A percentile compares a stretch with the other conserved stretches of the same genome.
These are phyloP conservation scores for Tanacetum coccineum DNA, from an alignment of 129 eudicot species.

Conservation along the genomic window DNA sequence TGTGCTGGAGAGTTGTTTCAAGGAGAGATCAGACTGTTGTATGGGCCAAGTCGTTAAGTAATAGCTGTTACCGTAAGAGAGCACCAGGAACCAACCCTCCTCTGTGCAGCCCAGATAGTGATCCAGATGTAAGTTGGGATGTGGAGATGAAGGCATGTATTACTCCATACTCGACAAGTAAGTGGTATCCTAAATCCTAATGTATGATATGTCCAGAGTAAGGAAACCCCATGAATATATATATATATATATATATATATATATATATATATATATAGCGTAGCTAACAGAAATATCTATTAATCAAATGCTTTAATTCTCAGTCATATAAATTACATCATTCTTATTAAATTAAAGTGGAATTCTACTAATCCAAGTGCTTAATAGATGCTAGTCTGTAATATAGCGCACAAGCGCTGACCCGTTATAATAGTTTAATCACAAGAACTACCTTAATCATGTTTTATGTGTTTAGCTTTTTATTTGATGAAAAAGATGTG, in stretches of 20 bases:
- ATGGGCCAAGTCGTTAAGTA: conserved; percentile 83
- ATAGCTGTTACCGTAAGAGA: conserved; percentile 74
- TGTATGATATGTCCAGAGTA: background rate
- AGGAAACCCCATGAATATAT: background rate
- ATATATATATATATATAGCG: no score
- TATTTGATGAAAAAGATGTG: background rate
- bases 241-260: no score
- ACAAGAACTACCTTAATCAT: background rate
- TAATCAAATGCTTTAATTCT: background rate
- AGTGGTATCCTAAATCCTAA: conserved; percentile 16
- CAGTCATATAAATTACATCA: background rate
- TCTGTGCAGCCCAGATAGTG: conserved; percentile 55
- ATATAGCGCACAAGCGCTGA: background rate
- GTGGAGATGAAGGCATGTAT: conserved; percentile 84
- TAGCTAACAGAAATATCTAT: background rate
- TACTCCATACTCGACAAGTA: conserved; percentile 68
- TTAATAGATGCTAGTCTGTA: background rate
- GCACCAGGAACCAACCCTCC: conserved; percentile 55
- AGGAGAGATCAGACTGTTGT: conserved; percentile 85
- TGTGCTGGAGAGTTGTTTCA: conserved; percentile 92
- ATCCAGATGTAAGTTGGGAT: conserved; percentile 83
- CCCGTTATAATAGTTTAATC: background rate
- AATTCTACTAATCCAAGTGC: background rate
- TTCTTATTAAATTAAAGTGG: conserved; percentile 8
- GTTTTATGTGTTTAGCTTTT: background rate